Base-by-base conservation (phyloP, 2,329 filamentous ascomycete species). In the Cordyceps javanica region DNA sequence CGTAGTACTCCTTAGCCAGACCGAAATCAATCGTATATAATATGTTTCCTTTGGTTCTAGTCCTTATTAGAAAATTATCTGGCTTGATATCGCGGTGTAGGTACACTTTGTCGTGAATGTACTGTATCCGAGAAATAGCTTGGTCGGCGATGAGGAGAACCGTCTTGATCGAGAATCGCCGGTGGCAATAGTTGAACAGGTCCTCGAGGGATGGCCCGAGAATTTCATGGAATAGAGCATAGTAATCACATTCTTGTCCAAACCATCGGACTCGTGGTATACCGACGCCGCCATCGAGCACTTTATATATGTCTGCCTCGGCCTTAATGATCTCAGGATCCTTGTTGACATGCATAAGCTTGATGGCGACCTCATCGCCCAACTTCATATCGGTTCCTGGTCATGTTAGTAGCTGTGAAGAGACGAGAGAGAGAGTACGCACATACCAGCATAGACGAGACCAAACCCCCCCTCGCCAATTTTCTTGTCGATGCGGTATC, bases 121-220 rank as follows among this genome's bases (percentile, higher is more conserved):
- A 46, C 34, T 64, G 10, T 23, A 52, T 26, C 38, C 63, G 60
- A 10, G 57, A 56, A 5, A 66, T 61, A 11, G 60, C 45, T 58
- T 66, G 61, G 23, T 66, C 62, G 10, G 59, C 63, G 1, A 66
- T 45, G 7, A 65, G 60, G 32, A 66, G 63, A 9, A 62, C 50
- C 6, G 64, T 66, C 59, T 66, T 66, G 45, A 64, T 61, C 5
- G 63, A 65, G 41, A 66, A 62, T 2, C 30, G 16, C 7, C 55
- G 45, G 46, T 45, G 52, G 57, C 63, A 66, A 46, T 59, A 62
- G 38, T 61, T 60, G 57, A 65, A 88, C 23, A 89, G 77, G 67
- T 88, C 86, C 72, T 89, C 85, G 69, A 89, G 77, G 62, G 82
- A 86, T 46, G 87, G 86, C 58, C 87, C 86, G 59, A 69, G 64